These are phyloP conservation scores for Aureobasidium sp. DNA, from an alignment of 2,329 filamentous ascomycete species.

Conservation along the genomic window DNA sequence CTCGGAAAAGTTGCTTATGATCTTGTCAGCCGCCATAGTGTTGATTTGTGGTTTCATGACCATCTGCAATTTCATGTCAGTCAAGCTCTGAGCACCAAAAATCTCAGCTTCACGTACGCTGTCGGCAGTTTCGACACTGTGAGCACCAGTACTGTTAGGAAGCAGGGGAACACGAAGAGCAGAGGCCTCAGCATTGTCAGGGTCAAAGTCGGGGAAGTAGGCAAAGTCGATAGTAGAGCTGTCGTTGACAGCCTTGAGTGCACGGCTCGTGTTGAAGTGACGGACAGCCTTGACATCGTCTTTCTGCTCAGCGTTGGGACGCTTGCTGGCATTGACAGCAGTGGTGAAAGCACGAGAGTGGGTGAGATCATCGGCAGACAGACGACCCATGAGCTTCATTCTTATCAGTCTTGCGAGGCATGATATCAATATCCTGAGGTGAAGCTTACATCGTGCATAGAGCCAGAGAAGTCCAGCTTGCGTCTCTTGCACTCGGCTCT, in stretches of 20 bases:
- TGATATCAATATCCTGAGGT: not conserved
- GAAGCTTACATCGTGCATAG: slow-evolving; percentile 41
- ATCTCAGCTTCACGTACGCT: slow-evolving; percentile 14
- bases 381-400: slow-evolving; percentile 41
- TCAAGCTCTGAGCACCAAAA: not conserved
- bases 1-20: slow-evolving; percentile 49
- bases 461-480: slow-evolving; percentile 38
- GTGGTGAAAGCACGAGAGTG: slow-evolving; percentile 48
- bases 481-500: slow-evolving; percentile 44
- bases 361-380: slow-evolving; percentile 45
- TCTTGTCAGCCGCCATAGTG: slow-evolving; percentile 41
- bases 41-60: slow-evolving; percentile 50
- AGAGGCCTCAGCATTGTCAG: slow-evolving; percentile 27
- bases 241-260: slow-evolving; percentile 49
- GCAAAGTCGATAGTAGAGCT: slow-evolving; percentile 55
- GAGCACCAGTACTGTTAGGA: slow-evolving; percentile 18
- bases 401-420: not conserved
- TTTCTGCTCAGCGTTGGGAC: slow-evolving; percentile 26
- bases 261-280: slow-evolving; percentile 55
- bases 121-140: slow-evolving; percentile 19
- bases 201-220: slow-evolving; percentile 48
- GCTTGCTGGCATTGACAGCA: slow-evolving; percentile 40
- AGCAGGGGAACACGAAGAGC: slow-evolving; percentile 27
- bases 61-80: not conserved
- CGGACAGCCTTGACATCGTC: slow-evolving; percentile 31